Conservation (phyloP, 331 rosid species). For the Quercus lobata region DNA sequence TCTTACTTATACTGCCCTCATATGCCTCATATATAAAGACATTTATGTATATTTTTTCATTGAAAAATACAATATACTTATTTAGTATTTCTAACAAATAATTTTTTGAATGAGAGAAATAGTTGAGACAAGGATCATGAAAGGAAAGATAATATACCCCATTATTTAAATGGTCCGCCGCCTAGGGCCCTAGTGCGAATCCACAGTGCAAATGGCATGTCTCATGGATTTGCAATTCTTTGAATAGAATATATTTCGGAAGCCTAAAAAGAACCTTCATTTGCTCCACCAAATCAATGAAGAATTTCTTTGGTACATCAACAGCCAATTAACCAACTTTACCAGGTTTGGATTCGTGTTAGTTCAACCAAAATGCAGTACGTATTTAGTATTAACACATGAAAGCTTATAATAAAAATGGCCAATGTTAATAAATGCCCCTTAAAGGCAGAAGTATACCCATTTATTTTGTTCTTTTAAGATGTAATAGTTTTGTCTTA, state of each 20-base stretch:
- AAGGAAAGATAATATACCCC: neutral
- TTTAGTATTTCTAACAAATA: too few relatives aligned
- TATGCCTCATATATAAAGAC: too few relatives aligned
- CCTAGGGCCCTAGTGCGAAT: neutral
- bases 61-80: too few relatives aligned
- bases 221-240: neutral
- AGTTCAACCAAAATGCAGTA: neutral
- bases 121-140: neutral
- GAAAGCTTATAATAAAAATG: too few relatives aligned
- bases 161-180: neutral
- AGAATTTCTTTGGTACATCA: neutral
- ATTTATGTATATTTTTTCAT: too few relatives aligned
- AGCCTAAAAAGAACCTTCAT: neutral
- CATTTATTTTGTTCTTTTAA: too few relatives aligned
- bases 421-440: too few relatives aligned
- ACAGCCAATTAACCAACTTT: neutral
- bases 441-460: too few relatives aligned
- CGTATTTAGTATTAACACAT: neutral
- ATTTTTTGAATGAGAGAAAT: neutral
- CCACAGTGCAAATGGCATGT: neutral
- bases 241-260: neutral
- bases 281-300: neutral
- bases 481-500: too few relatives aligned
- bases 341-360: neutral
- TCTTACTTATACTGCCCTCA: too few relatives aligned